Base-by-base conservation (phyloP, 2,329 filamentous ascomycete genomes). In the Pseudovirgaria hyperparasitica region DNA sequence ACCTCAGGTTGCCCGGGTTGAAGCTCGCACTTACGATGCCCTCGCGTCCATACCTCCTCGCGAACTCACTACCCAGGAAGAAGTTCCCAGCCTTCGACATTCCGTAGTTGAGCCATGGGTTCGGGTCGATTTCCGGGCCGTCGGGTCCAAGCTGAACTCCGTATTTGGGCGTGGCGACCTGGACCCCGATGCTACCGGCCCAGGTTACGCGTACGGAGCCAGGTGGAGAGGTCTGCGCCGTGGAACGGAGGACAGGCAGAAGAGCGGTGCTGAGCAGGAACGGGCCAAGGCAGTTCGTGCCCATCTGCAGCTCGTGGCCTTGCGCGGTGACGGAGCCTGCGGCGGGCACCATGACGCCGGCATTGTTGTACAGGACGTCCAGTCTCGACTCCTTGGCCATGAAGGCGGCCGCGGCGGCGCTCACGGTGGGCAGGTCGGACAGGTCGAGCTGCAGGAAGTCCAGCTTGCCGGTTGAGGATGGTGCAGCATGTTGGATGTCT, bases 351-450 rank as follows among this genome's bases (percentile, higher is more conserved):
- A 46, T 46, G 23, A 59, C 40, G 23, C 50, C 55, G 4, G 48
- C 48, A 24, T 52, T 52, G 26, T 51, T 52, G 20, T 37, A 40
- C 6, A 66, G 43, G 5, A 65, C 51, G 25, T 65, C 51, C 1
- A 65, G 50, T 2, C 46, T 40, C 6, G 41, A 36, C 32, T 65
- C 60, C 6, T 49, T 45, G 1, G 34, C 28, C 1, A 48, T 30
- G 26, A 65, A 64, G 3, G 31, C 34, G 6, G 50, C 38, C 0
- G 50, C 60, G 1, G 54, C 46, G 0, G 48, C 28, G 28, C 52
- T 55, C 33, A 63, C 56, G 2, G 45, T 55, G 1, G 41, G 32
- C 8, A 67, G 43, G 35, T 65, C 55, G 27, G 52, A 43, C 2
- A 67, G 52, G 23, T 63, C 55, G 5, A 54, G 33, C 14, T 42